Conservation (phyloP, 2,329 filamentous ascomycete genomes). For the Xylariaceae sp. region DNA sequence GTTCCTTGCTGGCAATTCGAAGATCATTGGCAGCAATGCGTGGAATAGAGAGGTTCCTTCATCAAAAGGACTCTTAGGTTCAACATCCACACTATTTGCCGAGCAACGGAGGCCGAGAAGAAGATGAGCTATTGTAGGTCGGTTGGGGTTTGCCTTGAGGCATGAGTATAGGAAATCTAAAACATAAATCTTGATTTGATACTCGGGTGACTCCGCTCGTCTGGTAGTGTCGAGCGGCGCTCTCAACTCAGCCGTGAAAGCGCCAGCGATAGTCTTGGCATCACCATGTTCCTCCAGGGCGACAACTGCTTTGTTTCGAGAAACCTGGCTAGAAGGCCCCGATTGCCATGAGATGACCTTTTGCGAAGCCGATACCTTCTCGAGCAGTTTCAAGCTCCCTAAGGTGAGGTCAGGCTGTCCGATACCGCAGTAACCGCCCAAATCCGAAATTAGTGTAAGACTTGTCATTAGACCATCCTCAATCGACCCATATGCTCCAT, state of each 20-base stretch:
- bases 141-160: slow-evolving; percentile 67
- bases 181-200: slow-evolving; percentile 77
- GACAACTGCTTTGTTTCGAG: slow-evolving; percentile 80
- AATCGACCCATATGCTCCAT: slow-evolving; percentile 78
- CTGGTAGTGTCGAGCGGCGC: slow-evolving; percentile 68
- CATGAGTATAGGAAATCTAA: slow-evolving; percentile 83
- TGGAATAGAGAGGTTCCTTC: slow-evolving; percentile 77
- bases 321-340: slow-evolving; percentile 56
- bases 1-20: slow-evolving; percentile 63
- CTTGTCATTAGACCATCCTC: slow-evolving; percentile 87
- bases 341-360: slow-evolving; percentile 70
- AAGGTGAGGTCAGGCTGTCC: slow-evolving; percentile 78
- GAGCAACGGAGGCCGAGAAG: slow-evolving; percentile 83
- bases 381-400: slow-evolving; percentile 74
- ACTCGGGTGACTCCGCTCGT: slow-evolving; percentile 66
- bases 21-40: slow-evolving; percentile 66
- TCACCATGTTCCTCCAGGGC: slow-evolving; percentile 81
- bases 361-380: slow-evolving; percentile 79
- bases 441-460: slow-evolving; percentile 70
- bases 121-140: slow-evolving; percentile 85
- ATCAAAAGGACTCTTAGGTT: slow-evolving; percentile 66
- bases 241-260: slow-evolving; percentile 66
- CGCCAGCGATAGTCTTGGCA: slow-evolving; percentile 72
- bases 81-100: slow-evolving; percentile 64
- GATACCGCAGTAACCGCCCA: slow-evolving; percentile 83